These are phyloP conservation scores for Suillus plorans DNA, from an alignment of 768 basidiomycete genomes.

Conservation along the genomic window DNA sequence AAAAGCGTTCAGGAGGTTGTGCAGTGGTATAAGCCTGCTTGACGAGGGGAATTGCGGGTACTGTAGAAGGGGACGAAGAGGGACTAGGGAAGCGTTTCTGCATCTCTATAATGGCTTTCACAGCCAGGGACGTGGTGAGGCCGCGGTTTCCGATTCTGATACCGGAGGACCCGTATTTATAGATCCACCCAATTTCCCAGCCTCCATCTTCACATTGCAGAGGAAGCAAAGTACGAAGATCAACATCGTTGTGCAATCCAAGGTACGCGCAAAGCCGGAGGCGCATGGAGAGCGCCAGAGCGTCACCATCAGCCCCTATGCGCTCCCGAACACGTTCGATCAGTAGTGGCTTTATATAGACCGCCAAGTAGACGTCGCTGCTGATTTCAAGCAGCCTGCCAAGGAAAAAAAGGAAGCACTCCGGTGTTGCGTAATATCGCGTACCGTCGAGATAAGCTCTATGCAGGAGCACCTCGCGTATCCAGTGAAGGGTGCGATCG, in stretches of 20 bases:
- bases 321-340: constrained; percentile 49
- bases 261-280: constrained; percentile 44
- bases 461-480: constrained; percentile 47
- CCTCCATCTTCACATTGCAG: constrained; percentile 56
- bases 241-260: constrained; percentile 42
- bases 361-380: constrained; percentile 33
- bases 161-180: constrained; percentile 50
- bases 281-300: constrained; percentile 58
- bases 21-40: background rate
- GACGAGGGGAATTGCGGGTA: background rate
- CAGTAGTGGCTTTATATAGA: constrained; percentile 39
- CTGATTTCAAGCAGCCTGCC: constrained; percentile 41
- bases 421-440: constrained; percentile 51
- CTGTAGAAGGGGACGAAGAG: background rate
- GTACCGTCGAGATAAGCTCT: constrained; percentile 57
- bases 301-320: constrained; percentile 47
- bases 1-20: background rate
- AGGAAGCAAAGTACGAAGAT: constrained; percentile 43
- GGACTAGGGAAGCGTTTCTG: background rate
- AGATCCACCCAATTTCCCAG: constrained; percentile 57
- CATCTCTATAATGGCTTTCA: constrained; percentile 44
- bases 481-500: constrained; percentile 45
- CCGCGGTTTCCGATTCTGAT: constrained; percentile 55
- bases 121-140: constrained; percentile 51
- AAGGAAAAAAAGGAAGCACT: constrained; percentile 54